Evolutionary conservation across 176 grass and related monocot genomes (phyloP).

Genomic region (Musa acuminata): DNA sequence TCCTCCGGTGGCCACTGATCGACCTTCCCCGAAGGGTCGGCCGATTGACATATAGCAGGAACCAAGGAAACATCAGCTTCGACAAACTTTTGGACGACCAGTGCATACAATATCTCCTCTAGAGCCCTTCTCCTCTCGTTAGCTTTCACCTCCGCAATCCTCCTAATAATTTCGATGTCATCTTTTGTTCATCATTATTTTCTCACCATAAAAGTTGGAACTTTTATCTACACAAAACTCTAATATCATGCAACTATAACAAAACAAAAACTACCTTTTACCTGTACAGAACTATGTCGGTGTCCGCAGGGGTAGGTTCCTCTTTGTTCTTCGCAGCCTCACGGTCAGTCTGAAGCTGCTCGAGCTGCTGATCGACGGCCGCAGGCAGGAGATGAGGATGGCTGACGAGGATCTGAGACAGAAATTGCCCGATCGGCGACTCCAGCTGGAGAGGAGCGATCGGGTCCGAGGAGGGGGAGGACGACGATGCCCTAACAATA

Average conservation of each 20-base stretch:
- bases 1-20: constrained; percentile 52
- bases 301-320: constrained; percentile 40
- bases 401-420: constrained; percentile 72
- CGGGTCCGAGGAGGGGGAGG: constrained; percentile 40
- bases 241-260: background rate
- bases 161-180: constrained; percentile 32
- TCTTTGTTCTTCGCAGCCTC: constrained; percentile 36
- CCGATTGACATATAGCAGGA: constrained; percentile 47
- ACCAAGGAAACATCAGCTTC: constrained; percentile 73
- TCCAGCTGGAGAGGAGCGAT: constrained; percentile 88
- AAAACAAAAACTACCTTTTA: constrained; percentile 18
- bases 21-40: constrained; percentile 44
- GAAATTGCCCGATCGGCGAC: constrained; percentile 74
- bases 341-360: constrained; percentile 71
- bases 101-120: constrained; percentile 87
- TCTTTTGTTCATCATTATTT: background rate
- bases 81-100: constrained; percentile 95
- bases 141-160: constrained; percentile 94
- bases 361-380: constrained; percentile 84
- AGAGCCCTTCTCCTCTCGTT: constrained; percentile 69
- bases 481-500: constrained; percentile 39
- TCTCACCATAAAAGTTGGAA: too few species aligned
- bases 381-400: constrained; percentile 87
- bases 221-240: too few species aligned
- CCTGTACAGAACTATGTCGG: constrained; percentile 87